phyloP scores from a whole-genome alignment of 441 rosid genomes.

The Gossypium lobatum region DNA sequence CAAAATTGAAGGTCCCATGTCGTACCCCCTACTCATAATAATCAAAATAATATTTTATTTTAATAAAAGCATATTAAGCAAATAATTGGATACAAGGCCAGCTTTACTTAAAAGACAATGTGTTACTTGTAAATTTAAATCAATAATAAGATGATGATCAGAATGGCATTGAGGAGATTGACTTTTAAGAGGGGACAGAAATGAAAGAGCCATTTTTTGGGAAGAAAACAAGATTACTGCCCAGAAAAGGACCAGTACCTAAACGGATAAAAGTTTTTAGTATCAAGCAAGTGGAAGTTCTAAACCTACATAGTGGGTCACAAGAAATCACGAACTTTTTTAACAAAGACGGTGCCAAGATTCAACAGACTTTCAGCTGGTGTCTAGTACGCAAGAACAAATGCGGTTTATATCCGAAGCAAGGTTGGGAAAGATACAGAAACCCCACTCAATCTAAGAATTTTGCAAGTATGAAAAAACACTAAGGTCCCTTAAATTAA shows the following conservation, averaged over 20 bases:
- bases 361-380: constrained; percentile 2
- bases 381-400: not conserved
- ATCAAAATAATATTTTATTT: not conserved
- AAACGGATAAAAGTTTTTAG: not conserved
- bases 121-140: not conserved
- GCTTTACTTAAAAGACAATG: not conserved
- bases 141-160: not conserved
- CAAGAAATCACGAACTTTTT: not conserved
- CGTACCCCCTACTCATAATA: not conserved
- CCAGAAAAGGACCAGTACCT: not conserved
- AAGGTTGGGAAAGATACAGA: not conserved
- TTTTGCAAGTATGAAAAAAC: not conserved
- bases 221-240: not conserved
- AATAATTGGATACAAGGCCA: not conserved
- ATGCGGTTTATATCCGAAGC: not conserved
- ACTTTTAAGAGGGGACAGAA: not conserved
- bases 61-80: not conserved
- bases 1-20: constrained; percentile 3
- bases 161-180: not conserved
- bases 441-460: not conserved
- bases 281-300: not conserved
- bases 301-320: not conserved
- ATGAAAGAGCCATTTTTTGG: not conserved
- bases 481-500: not conserved
- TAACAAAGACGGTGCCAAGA: not conserved